Base-by-base conservation (phyloP, 176 grass and related monocot species). In the Juncus inflexus region DNA sequence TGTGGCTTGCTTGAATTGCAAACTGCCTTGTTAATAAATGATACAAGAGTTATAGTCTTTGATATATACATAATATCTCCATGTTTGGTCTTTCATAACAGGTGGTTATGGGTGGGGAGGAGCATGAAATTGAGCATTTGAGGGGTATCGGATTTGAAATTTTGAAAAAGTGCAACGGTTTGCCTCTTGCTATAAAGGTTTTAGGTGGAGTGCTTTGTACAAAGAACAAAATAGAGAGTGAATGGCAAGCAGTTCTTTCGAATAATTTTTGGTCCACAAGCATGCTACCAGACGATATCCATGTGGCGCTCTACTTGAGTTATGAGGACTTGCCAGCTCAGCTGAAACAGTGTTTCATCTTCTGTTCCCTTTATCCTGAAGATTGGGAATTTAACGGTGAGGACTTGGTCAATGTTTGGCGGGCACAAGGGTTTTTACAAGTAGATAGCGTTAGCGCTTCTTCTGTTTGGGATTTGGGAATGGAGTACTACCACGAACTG, bases 281-380 rank as follows among this genome's bases (percentile, higher is more conserved):
- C 52, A 69, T 74, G 67, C 50, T 85, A 15, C 83, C 83, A 61
- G 54, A 73, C 35, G 83, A 85, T 60, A 47, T 86, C 15, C 62
- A 37, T 13, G 63, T 53, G 38, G 83, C 78, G 9, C 51, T 86
- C 37, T 86, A 81, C 51, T 55, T 86, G 63, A 77, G 78, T 35
- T 78, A 86, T 73, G 60, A 72, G 11, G 83, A 86, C 60, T 49
- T 85, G 53, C 63, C 83, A 15, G n/a, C 78, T 13, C 61, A 86
- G 50, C 64, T 81, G 53, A 86, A 81, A 15, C 83, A 81, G 9
- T 86, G 78, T 65, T 81, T 86, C 56, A 60, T 77, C 3, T 80
- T 77, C 35, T 80, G 73, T 55, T 80, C 77, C 37, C 61, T 77
- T 50, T 80, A 73, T 42, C 77, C 83, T 11, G 74, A 81, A 62